These are phyloP conservation scores for Vaccinium corymbosum DNA, from an alignment of 148 eudicot genomes.

Conservation along the genomic window DNA sequence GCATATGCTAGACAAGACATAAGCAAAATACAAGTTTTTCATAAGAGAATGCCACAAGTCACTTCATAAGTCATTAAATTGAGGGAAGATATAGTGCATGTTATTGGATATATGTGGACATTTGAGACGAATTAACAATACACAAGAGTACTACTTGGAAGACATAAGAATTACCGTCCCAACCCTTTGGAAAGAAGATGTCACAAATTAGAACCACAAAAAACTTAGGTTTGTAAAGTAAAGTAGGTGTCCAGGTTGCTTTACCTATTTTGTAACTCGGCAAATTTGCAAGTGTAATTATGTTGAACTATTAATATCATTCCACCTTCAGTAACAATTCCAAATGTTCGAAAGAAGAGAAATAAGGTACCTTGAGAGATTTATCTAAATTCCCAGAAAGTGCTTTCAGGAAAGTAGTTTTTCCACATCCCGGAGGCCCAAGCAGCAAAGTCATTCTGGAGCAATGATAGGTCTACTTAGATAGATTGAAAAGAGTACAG, in stretches of 20 bases:
- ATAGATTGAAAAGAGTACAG: not conserved
- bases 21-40: not conserved
- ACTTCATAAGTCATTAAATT: not conserved
- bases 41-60: not conserved
- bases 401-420: slow-evolving; percentile 64
- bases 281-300: not conserved
- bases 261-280: not conserved
- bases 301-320: not conserved
- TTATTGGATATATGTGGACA: not conserved
- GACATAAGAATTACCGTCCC: not conserved
- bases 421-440: slow-evolving; percentile 34
- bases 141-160: not conserved
- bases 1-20: too few species aligned
- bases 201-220: not conserved
- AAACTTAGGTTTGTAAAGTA: not conserved
- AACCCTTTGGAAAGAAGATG: not conserved
- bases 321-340: not conserved
- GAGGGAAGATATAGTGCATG: not conserved
- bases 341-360: not conserved
- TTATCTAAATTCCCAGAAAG: slow-evolving; percentile 65
- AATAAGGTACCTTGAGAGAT: slow-evolving; percentile 53
- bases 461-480: not conserved
- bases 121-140: not conserved
- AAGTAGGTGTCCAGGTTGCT: not conserved
- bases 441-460: slow-evolving; percentile 63